Conservation (phyloP, 495 filamentous ascomycete species). For the Trichocladium antarcticum region DNA sequence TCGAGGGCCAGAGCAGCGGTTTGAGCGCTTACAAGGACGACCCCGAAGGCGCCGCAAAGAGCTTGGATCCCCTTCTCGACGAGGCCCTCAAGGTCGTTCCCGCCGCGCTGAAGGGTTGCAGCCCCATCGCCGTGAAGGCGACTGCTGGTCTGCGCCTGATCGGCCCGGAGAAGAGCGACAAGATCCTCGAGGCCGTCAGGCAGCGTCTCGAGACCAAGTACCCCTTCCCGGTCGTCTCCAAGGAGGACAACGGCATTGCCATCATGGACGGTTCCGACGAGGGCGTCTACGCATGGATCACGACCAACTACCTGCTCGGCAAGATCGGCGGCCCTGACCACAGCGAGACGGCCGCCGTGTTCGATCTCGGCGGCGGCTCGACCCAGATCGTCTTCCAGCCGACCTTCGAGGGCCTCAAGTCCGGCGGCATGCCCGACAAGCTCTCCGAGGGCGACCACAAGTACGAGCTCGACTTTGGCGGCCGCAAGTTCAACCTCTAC, state of each 20-base stretch:
- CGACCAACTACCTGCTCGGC: constrained; percentile 91
- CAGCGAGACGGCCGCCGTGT: constrained; percentile 81
- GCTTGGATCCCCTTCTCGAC: constrained; percentile 76
- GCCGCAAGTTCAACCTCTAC: constrained; percentile 85
- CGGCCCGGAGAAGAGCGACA: constrained; percentile 66
- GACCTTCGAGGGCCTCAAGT: constrained; percentile 60
- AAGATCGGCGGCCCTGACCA: constrained; percentile 92
- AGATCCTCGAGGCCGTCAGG: constrained; percentile 79
- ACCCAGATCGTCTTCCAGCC: constrained; percentile 98
- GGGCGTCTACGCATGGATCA: constrained; percentile 99
- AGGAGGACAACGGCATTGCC: constrained; percentile 71
- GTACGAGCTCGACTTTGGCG: constrained; percentile 83
- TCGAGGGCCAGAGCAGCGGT: constrained; percentile 58
- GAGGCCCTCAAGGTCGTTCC: constrained; percentile 75
- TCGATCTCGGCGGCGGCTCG: constrained; percentile 91
- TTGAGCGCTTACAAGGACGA: constrained; percentile 77
- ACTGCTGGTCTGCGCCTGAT: constrained; percentile 85
- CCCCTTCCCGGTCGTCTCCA: constrained; percentile 85
- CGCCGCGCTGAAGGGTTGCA: constrained; percentile 74
- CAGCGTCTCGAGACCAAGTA: constrained; percentile 74
- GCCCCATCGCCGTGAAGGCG: constrained; percentile 89
- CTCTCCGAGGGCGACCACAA: constrained; percentile 90
- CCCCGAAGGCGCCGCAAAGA: constrained; percentile 77
- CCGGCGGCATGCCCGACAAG: constrained; percentile 78
- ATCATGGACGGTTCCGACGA: constrained; percentile 96